phyloP scores from a whole-genome alignment of 73 alveolate genomes.

The Effrenium voratum region DNA sequence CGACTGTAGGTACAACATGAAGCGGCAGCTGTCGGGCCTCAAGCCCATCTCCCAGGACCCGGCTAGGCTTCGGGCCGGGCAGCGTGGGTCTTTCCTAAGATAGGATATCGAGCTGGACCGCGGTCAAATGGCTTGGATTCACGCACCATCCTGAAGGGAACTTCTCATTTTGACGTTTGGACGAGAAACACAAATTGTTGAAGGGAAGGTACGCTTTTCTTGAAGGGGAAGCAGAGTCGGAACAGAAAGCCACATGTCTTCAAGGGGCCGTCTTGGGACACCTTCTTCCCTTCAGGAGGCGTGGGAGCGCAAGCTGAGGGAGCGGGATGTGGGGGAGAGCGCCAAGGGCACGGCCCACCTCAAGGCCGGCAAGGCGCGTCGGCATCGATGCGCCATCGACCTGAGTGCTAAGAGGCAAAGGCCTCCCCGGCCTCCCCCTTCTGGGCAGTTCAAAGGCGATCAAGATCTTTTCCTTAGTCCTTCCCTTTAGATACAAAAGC shows the following conservation, averaged over 20 bases:
- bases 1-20: slow-evolving; percentile 68
- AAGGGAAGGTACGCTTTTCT: too few relatives aligned
- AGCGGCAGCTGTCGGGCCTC: slow-evolving; percentile 60
- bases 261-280: background rate
- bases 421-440: background rate
- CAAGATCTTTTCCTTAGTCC: background rate
- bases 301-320: slow-evolving; percentile 92
- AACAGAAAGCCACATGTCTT: background rate
- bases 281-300: slow-evolving; percentile 37
- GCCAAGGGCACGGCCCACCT: slow-evolving; percentile 92
- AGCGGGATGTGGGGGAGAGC: slow-evolving; percentile 77
- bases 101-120: too few relatives aligned
- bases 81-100: background rate
- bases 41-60: slow-evolving; percentile 79
- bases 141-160: too few relatives aligned
- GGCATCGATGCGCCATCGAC: background rate
- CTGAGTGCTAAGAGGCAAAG: background rate
- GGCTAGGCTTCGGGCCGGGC: background rate
- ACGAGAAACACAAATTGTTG: too few relatives aligned
- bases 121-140: too few relatives aligned
- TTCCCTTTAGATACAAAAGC: too few relatives aligned
- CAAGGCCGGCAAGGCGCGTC: slow-evolving; percentile 61
- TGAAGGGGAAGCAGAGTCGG: background rate
- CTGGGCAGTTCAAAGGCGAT: background rate
- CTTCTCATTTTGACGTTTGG: too few relatives aligned